Base-by-base conservation (phyloP, 495 filamentous ascomycete species). In the Cercophora sp. region DNA sequence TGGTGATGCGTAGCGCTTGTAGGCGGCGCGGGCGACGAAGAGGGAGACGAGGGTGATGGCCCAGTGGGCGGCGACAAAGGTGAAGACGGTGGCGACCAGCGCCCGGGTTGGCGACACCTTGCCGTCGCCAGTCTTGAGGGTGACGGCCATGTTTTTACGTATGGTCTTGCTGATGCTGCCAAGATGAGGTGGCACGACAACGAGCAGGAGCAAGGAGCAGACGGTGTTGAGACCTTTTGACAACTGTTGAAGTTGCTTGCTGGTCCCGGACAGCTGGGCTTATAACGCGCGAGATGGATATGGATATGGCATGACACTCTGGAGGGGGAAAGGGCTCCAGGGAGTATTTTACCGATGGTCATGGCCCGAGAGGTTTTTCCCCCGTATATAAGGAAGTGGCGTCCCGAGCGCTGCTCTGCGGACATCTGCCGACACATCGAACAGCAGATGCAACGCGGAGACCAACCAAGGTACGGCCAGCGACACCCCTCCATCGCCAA, bases 1-100 rank as follows among this genome's bases (percentile, higher is more conserved):
- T 0, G 76, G 72, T 0, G 72, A 72, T 41, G 63, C 63, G 29
- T 77, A 77, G 27, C 73, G 71, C 19, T 64, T 70, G 52, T 65
- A 68, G 4, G 70, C 35, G 32, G 61, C 49, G 20, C 71, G 71
- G 25, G 59, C 1, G 52, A 63, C 24, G 44, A 77, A 10, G 48
- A 63, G 16, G 25, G 57, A 32, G 9, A 70, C 52, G 42, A 71
- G 53, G 27, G 74, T 41, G 42, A 65, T 36, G 8, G 59, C 23
- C 70, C 70, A 75, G 46, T 76, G 68, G 27, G 63, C 36, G 11
- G 52, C 47, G 48, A 74, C 37, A 54, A 72, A 55, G 20, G 48
- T 8, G 42, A 62, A 36, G 29, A 61, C 58, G 6, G 63, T 48
- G 31, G 25, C 22, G 37, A 73, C 23, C 48, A 75, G 31, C 22